Percentiles rank a stretch among this genome's conserved stretches.
These are phyloP conservation scores for Posidonia oceanica DNA, from an alignment of 116 monocot species.

Conservation along the genomic window DNA sequence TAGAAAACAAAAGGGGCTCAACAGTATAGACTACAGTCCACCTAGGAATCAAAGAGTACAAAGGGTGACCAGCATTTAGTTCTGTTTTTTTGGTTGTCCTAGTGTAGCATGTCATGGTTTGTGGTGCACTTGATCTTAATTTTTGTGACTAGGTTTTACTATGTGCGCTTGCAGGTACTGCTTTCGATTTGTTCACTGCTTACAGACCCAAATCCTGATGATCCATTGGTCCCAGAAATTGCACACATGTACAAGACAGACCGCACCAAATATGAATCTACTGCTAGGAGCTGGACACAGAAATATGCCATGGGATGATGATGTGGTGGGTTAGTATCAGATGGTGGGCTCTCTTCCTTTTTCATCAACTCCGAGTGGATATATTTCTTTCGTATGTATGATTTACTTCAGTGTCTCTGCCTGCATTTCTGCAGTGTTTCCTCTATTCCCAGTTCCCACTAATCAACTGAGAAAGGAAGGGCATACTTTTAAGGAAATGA, in stretches of 20 bases:
- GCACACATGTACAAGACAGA: constrained; percentile 30
- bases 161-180: constrained; percentile 12
- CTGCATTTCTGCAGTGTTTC: background rate
- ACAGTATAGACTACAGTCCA: too few relatives aligned
- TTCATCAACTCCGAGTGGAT: background rate
- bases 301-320: constrained; percentile 18
- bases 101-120: too few relatives aligned
- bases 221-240: constrained; percentile 26
- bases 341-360: background rate
- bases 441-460: background rate
- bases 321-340: background rate
- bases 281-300: constrained; percentile 24
- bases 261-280: constrained; percentile 21
- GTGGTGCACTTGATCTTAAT: too few relatives aligned
- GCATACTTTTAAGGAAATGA: background rate
- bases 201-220: constrained; percentile 2
- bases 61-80: too few relatives aligned
- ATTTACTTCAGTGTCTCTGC: background rate
- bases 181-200: constrained; percentile 25
- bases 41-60: too few relatives aligned
- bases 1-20: too few relatives aligned
- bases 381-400: background rate
- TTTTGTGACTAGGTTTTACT: too few relatives aligned
- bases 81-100: too few relatives aligned
- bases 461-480: background rate